A percentile compares a stretch with the other conserved stretches of the same genome.
phyloP scores from a whole-genome alignment of 179 eudicot genomes.

The Heliamphora pulchella region DNA sequence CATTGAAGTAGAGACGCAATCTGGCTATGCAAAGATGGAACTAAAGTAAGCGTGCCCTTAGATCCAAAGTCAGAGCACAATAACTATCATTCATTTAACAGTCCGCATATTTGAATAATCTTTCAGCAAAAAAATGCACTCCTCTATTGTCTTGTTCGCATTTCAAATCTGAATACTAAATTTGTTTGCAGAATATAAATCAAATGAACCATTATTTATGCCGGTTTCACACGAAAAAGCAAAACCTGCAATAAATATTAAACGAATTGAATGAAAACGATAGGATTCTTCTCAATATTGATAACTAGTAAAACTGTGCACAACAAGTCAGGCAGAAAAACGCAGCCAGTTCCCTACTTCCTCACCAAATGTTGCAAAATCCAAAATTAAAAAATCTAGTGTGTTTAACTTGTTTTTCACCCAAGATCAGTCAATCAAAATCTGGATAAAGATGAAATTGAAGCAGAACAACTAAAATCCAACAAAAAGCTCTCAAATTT shows the following conservation, averaged over 20 bases:
- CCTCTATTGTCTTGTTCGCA: background rate
- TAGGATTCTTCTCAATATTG: background rate
- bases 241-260: background rate
- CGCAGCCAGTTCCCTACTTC: slow-evolving; percentile 4
- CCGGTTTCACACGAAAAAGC: background rate
- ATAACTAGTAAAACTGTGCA: background rate
- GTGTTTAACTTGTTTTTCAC: background rate
- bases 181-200: background rate
- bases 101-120: background rate
- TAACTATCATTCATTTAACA: background rate
- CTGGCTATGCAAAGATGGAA: background rate
- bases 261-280: background rate
- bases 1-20: background rate
- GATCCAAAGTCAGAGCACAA: background rate
- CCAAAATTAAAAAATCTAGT: background rate
- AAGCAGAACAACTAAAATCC: background rate
- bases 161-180: background rate
- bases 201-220: background rate
- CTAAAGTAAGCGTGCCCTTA: background rate
- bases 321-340: background rate
- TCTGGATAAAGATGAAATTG: background rate
- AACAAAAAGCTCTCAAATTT: slow-evolving; percentile 7
- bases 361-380: background rate
- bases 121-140: background rate
- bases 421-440: slow-evolving; percentile 3